Evolutionary conservation across 257 asterid species (phyloP).

Genomic region (Avicennia marina): DNA sequence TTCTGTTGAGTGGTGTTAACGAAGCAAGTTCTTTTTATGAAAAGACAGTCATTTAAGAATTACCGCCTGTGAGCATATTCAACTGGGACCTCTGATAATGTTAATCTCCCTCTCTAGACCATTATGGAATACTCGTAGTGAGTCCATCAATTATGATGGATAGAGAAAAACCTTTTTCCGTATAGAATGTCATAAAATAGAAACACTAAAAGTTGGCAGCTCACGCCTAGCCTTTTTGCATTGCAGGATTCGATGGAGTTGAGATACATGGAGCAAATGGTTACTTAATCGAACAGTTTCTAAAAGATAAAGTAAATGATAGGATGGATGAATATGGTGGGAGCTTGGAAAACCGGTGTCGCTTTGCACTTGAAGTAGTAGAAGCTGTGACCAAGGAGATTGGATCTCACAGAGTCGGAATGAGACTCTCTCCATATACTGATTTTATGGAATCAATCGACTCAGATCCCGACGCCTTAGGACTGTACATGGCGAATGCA

Average conservation of each 20-base stretch:
- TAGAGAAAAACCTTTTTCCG: too few relatives aligned
- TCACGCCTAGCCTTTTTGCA: too few relatives aligned
- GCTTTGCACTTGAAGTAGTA: slow-evolving; percentile 18
- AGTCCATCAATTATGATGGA: too few relatives aligned
- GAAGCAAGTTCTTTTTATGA: not conserved
- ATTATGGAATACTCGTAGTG: too few relatives aligned
- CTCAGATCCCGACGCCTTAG: slow-evolving; percentile 14
- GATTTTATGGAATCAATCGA: not conserved
- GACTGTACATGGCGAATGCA: slow-evolving; percentile 21
- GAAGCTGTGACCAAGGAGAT: slow-evolving; percentile 17
- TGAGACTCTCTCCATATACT: slow-evolving; percentile 17
- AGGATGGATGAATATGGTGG: slow-evolving; percentile 22
- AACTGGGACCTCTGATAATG: too few relatives aligned
- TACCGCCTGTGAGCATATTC: too few relatives aligned
- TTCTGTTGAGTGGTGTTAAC: too few relatives aligned
- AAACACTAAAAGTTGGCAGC: too few relatives aligned
- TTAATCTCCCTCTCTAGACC: too few relatives aligned
- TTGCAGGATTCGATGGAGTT: slow-evolving; percentile 30
- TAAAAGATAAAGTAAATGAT: slow-evolving; percentile 24
- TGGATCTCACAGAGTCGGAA: slow-evolving; percentile 21
- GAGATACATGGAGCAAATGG: slow-evolving; percentile 28
- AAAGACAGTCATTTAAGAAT: not conserved
- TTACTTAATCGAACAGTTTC: slow-evolving; percentile 22
- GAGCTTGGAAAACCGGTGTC: slow-evolving; percentile 18
- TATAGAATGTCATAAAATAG: too few relatives aligned